Conservation (phyloP, 2,329 filamentous ascomycete genomes). For the Paecilomyces formosus region DNA sequence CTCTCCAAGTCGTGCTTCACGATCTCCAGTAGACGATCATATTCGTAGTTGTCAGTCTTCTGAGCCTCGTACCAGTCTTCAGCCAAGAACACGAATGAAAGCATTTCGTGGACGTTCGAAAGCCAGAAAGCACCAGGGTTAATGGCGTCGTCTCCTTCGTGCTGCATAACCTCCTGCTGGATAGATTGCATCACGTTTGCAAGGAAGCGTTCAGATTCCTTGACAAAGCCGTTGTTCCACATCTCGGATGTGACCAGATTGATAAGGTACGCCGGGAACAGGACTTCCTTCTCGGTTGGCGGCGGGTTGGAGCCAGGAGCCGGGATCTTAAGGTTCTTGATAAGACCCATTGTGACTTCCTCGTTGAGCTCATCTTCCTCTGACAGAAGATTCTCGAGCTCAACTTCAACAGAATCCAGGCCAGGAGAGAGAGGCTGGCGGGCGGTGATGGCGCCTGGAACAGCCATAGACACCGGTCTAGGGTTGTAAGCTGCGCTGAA, state of each 20-base stretch:
- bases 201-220: slow-evolving; percentile 96
- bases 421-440: slow-evolving; percentile 68
- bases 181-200: slow-evolving; percentile 99
- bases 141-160: slow-evolving; percentile 93
- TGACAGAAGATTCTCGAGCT: slow-evolving; percentile 85
- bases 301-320: slow-evolving; percentile 77
- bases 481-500: slow-evolving; percentile 92
- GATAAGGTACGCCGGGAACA: slow-evolving; percentile 98
- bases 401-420: slow-evolving; percentile 85
- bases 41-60: slow-evolving; percentile 99
- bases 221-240: slow-evolving; percentile 99
- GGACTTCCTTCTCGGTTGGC: slow-evolving; percentile 94
- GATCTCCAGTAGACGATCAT: slow-evolving; percentile 93
- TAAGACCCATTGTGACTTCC: slow-evolving; percentile 92
- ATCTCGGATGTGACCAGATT: slow-evolving; percentile 98
- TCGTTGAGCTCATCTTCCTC: slow-evolving; percentile 96
- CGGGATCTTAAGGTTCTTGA: slow-evolving; percentile 94
- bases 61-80: slow-evolving; percentile 99
- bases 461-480: slow-evolving; percentile 91
- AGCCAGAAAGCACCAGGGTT: slow-evolving; percentile 98
- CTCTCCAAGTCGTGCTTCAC: slow-evolving; percentile 98
- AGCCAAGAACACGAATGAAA: slow-evolving; percentile 97
- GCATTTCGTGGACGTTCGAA: slow-evolving; percentile 98
- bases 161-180: slow-evolving; percentile 98
- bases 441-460: slow-evolving; percentile 47